Conservation (phyloP, 495 filamentous ascomycete species). For the Penicillium daleae region DNA sequence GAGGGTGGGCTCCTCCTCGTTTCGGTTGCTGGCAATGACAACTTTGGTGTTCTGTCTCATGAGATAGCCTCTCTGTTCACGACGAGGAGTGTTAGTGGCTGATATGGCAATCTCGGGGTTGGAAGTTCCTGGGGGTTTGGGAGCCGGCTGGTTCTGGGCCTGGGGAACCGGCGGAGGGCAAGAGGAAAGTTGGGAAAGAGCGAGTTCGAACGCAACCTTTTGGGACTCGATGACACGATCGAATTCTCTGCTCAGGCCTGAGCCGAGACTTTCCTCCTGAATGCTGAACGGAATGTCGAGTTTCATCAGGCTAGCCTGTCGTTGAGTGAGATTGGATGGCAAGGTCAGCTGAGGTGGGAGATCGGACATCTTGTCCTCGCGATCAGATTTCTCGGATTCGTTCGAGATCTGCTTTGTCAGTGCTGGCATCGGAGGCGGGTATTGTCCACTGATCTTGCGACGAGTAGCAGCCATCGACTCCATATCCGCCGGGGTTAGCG, state of each 20-base stretch:
- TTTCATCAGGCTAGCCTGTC: conserved; percentile 57
- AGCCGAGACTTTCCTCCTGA: conserved; percentile 63
- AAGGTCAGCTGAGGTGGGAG: conserved; percentile 23
- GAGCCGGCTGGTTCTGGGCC: conserved; percentile 14
- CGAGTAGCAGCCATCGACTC: conserved; percentile 86
- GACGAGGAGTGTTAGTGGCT: conserved; percentile 60
- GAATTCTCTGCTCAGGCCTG: conserved; percentile 89
- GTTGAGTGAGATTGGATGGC: conserved; percentile 35
- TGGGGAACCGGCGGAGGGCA: conserved; percentile 14
- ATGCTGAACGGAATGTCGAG: conserved; percentile 70
- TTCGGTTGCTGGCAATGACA: conserved; percentile 80
- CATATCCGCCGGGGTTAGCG: conserved; percentile 82
- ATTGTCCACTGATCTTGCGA: conserved; percentile 77
- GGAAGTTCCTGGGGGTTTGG: conserved; percentile 3
- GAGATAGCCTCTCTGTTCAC: conserved; percentile 90
- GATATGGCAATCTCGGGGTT: conserved; percentile 3
- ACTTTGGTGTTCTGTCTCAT: conserved; percentile 99
- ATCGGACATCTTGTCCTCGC: conserved; percentile 30
- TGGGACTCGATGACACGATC: conserved; percentile 93
- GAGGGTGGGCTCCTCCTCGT: conserved; percentile 47
- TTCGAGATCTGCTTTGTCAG: conserved; percentile 40
- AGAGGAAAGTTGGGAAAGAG: conserved; percentile 44
- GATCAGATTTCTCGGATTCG: conserved; percentile 34
- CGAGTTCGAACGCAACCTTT: conserved; percentile 80
- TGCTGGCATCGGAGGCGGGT: conserved; percentile 62